Percentiles rank a stretch among this genome's conserved stretches.
phyloP scores from a whole-genome alignment of 2,329 filamentous ascomycete genomes.

The Paecilomyces niveus region DNA sequence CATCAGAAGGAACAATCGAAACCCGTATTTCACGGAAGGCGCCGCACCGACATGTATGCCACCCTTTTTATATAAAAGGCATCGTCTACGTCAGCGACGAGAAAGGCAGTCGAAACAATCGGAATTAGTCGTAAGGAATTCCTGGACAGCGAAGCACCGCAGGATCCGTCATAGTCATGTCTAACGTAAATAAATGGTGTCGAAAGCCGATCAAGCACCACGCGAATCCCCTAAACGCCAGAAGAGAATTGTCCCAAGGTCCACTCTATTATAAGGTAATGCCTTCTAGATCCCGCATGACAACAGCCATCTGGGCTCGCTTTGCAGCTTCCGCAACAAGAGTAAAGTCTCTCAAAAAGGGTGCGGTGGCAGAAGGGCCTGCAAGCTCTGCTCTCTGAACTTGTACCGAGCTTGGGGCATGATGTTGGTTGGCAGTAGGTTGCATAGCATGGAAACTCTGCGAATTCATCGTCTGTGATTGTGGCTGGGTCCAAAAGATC shows the following conservation, averaged over 20 bases:
- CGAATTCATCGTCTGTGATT: background rate
- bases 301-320: constrained; percentile 79
- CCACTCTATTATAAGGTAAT: constrained; percentile 23
- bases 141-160: background rate
- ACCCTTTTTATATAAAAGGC: background rate
- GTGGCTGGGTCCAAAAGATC: background rate
- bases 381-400: constrained; percentile 11
- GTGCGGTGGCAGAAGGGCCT: constrained; percentile 40
- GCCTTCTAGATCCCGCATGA: constrained; percentile 72
- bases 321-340: constrained; percentile 90
- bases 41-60: background rate
- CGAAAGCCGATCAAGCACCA: background rate
- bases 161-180: background rate
- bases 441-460: background rate
- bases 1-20: background rate
- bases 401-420: constrained; percentile 6
- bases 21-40: background rate
- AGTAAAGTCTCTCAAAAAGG: constrained; percentile 72
- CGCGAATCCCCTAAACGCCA: constrained; percentile 3
- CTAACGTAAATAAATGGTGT: background rate
- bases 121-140: background rate
- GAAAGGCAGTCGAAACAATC: background rate
- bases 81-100: background rate
- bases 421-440: background rate
- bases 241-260: background rate